Evolutionary conservation across 495 filamentous ascomycete species (phyloP).

Genomic region (Halenospora varia): DNA sequence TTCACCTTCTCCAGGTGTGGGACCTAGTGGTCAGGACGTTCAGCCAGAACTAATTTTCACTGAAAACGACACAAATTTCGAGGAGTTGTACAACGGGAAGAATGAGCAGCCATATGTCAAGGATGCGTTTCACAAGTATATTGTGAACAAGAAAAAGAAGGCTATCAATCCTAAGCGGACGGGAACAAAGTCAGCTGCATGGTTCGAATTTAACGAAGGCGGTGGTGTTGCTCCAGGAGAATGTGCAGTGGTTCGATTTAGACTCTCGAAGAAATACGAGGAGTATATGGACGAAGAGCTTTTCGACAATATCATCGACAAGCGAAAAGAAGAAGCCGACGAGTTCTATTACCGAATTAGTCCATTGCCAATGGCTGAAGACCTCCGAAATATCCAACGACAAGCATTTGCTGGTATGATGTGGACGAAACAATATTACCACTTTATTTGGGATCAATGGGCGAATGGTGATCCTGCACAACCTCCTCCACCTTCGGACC

Average conservation of each 20-base stretch:
- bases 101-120: slow-evolving; percentile 86
- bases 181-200: slow-evolving; percentile 87
- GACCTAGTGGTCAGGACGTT: slow-evolving; percentile 72
- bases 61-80: slow-evolving; percentile 89
- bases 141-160: slow-evolving; percentile 74
- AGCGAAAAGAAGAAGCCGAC: slow-evolving; percentile 80
- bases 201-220: slow-evolving; percentile 87
- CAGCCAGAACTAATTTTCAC: slow-evolving; percentile 83
- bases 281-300: slow-evolving; percentile 85
- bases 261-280: slow-evolving; percentile 68
- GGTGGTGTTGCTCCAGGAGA: slow-evolving; percentile 83
- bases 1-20: slow-evolving; percentile 84
- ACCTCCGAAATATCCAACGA: slow-evolving; percentile 90
- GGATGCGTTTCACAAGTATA: slow-evolving; percentile 87
- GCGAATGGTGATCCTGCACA: slow-evolving; percentile 70
- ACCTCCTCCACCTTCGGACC: slow-evolving; percentile 75
- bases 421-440: slow-evolving; percentile 96
- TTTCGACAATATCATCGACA: slow-evolving; percentile 88
- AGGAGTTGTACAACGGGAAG: slow-evolving; percentile 67
- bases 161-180: slow-evolving; percentile 75
- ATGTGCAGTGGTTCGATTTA: slow-evolving; percentile 93
- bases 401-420: slow-evolving; percentile 95
- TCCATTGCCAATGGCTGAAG: slow-evolving; percentile 90
- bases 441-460: slow-evolving; percentile 97
- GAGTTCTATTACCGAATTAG: slow-evolving; percentile 94